Conservation (phyloP, 192 early-diverging fungal genomes). For the Podila epicladia region DNA sequence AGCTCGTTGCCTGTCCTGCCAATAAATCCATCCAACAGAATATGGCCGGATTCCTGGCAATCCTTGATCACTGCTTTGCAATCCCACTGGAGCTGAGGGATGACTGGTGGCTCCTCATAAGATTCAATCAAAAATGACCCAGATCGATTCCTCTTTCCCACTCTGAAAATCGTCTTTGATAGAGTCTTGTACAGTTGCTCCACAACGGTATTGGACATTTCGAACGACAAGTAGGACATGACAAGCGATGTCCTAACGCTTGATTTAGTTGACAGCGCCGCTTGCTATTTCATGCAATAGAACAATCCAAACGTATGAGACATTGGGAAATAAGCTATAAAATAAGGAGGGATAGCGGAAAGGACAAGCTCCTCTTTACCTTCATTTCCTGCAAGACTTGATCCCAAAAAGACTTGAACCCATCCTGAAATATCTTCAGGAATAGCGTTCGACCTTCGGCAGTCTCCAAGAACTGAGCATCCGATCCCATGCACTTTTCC, state of each 20-base stretch:
- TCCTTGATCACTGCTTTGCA: conserved; percentile 31
- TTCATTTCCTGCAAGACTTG: conserved; percentile 44
- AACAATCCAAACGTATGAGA: neutral
- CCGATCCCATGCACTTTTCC: conserved; percentile 54
- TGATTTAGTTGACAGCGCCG: neutral
- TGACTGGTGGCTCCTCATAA: conserved; percentile 39
- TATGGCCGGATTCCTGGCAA: conserved; percentile 40
- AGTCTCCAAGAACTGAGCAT: conserved; percentile 35
- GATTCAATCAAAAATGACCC: conserved; percentile 47
- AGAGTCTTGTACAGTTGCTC: conserved; percentile 41
- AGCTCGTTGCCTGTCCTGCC: conserved; percentile 42
- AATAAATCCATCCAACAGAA: conserved; percentile 35
- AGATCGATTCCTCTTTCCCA: conserved; percentile 39
- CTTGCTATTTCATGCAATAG: neutral
- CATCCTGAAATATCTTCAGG: conserved; percentile 41
- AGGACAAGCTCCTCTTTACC: neutral
- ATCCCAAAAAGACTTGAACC: conserved; percentile 53
- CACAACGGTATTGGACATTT: conserved; percentile 14
- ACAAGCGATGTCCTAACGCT: conserved; percentile 15
- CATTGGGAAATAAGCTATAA: neutral
- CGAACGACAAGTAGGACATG: conserved; percentile 41
- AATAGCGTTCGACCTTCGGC: conserved; percentile 36
- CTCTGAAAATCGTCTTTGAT: conserved; percentile 39
- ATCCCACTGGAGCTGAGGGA: conserved; percentile 41
- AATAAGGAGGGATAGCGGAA: no score